Base-by-base conservation (phyloP, 2,329 filamentous ascomycete species). In the Monilinia vaccinii-corymbosi region DNA sequence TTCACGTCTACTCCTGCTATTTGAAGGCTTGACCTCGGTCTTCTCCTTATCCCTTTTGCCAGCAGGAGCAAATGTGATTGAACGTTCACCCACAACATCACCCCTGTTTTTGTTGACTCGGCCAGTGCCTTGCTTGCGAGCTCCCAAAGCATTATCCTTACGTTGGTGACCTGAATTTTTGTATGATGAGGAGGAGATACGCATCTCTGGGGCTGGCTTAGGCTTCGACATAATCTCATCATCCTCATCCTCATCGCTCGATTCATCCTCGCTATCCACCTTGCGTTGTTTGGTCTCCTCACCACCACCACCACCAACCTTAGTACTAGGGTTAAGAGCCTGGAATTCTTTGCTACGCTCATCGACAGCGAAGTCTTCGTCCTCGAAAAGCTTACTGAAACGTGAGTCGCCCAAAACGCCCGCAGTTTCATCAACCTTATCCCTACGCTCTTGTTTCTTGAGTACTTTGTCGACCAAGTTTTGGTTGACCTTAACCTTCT, bases 401-500 rank as follows among this genome's bases (percentile, higher is more conserved):
- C 94, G 92, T 55, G 85, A 81, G 73, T 99, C 94, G 61, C 83
- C 84, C 58, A 99, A 83, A 40, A 96, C 75, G 61, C 85, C 86
- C 63, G 81, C 84, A 65, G 79, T 77, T 57, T 77, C 76, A 63
- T 86, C 84, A 56, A 83, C 77, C 60, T 78, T 76, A 38, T 78
- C 78, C 68, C 82, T 78, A 71, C 79, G 82, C 68, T 84, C 84
- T 69, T 83, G 82, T 64, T 81, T 81, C 71, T 83, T 82, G 77
- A 83, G 84, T 66, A 83, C 82, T 72, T 88, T 91, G 71, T 93
- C 87, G 62, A 88, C 88, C 64, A 89, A 74, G 65, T 82, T 87
- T 70, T 91, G 85, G 73, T 99, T 99, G 76, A 99, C 91, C 80
- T 97, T 97, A 78, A 95, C 88, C 80, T 96, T 97, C 79, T 96